These are phyloP conservation scores for Benincasa hispida DNA, from an alignment of 306 rosid genomes.

Conservation along the genomic window DNA sequence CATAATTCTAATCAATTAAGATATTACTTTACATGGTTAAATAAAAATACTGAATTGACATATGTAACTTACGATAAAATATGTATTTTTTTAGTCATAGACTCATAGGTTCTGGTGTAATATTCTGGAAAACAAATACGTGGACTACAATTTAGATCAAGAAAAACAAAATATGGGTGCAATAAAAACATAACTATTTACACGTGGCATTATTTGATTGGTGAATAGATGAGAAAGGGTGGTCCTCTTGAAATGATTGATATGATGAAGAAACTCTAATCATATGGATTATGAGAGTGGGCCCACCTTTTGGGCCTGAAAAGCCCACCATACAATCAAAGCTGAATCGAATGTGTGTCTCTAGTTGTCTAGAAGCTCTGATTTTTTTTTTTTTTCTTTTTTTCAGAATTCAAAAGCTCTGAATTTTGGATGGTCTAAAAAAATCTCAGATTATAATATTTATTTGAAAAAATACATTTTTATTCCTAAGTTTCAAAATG, in stretches of 20 bases:
- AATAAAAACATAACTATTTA: background rate
- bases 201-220: background rate
- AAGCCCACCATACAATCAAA: background rate
- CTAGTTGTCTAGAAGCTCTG: background rate
- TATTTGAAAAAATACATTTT: background rate
- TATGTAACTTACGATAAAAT: too few species aligned
- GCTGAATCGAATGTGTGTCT: background rate
- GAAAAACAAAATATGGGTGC: too few species aligned
- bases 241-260: background rate
- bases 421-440: background rate
- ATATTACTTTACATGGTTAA: too few species aligned
- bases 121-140: too few species aligned
- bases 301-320: background rate
- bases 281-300: background rate
- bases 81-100: too few species aligned
- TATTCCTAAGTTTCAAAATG: too few species aligned
- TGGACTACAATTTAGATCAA: too few species aligned
- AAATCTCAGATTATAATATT: background rate
- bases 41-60: too few species aligned
- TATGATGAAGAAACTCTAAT: background rate
- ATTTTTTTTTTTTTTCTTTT: too few species aligned
- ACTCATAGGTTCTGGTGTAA: too few species aligned
- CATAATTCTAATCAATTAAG: too few species aligned
- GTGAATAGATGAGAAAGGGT: background rate
- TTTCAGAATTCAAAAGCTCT: background rate